Percentiles rank a stretch among this genome's conserved stretches.
Evolutionary conservation across 2,329 filamentous ascomycete species (phyloP).

Genomic region (Phyllosticta paracitricarpa): DNA sequence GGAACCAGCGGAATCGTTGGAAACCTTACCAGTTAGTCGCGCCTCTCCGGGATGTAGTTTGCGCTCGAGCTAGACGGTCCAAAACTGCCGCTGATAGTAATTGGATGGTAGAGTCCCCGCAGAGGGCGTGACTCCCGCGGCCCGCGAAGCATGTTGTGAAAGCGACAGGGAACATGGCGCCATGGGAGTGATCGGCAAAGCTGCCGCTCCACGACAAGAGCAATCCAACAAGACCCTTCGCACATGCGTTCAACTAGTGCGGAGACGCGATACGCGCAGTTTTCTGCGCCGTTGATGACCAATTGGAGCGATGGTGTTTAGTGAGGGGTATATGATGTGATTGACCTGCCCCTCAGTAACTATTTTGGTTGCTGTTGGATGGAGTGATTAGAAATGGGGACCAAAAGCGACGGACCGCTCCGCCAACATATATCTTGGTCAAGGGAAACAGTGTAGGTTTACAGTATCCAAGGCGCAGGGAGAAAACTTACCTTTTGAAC

Average conservation of each 20-base stretch:
- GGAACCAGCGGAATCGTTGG: not conserved
- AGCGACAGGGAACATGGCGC: conserved; percentile 5
- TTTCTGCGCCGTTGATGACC: not conserved
- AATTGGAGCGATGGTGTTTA: conserved; percentile 5
- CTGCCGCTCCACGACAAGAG: not conserved
- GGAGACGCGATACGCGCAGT: not conserved
- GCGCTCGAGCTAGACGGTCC: not conserved
- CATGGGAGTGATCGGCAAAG: conserved; percentile 2
- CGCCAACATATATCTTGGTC: not conserved
- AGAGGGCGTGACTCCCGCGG: not conserved
- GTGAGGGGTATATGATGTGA: conserved; percentile 10
- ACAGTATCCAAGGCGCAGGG: not conserved
- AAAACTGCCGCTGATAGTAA: not conserved
- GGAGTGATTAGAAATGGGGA: not conserved
- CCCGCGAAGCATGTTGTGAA: conserved; percentile 4
- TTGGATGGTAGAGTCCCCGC: not conserved
- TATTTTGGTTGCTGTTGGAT: not conserved
- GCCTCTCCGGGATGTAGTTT: not conserved
- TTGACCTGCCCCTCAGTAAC: conserved; percentile 2
- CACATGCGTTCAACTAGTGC: not conserved
- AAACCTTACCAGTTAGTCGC: not conserved
- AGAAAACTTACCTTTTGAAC: not conserved
- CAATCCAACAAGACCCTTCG: not conserved
- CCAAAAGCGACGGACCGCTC: not conserved
- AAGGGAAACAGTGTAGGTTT: not conserved